Evolutionary conservation across 108 stramenopile genomes (phyloP).

Genomic region (Pseudonitzschia pungens): DNA sequence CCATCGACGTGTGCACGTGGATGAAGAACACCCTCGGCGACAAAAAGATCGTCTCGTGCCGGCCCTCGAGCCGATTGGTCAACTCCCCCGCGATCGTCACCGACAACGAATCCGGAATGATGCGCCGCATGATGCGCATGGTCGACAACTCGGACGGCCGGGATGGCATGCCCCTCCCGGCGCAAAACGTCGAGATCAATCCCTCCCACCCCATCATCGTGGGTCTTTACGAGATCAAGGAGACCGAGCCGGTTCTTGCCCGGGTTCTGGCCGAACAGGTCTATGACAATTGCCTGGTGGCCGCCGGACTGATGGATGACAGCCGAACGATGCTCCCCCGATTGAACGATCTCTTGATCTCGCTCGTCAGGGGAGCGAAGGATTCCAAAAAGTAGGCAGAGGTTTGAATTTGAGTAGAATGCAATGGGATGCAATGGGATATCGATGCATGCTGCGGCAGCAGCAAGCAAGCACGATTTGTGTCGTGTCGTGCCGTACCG

Average conservation of each 20-base stretch:
- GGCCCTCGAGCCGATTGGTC: constrained; percentile 77
- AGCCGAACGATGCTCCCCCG: constrained; percentile 91
- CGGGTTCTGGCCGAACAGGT: constrained; percentile 90
- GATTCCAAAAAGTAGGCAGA: background rate
- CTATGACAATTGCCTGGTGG: constrained; percentile 96
- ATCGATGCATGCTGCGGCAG: too few species aligned
- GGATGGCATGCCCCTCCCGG: constrained; percentile 80
- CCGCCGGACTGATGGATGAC: constrained; percentile 97
- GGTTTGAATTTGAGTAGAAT: too few species aligned
- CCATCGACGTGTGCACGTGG: constrained; percentile 89
- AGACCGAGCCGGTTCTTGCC: constrained; percentile 71
- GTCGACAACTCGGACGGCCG: constrained; percentile 89
- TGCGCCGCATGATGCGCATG: constrained; percentile 97
- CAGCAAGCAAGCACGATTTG: too few species aligned
- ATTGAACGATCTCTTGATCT: constrained; percentile 86
- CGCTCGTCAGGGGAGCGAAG: constrained; percentile 67
- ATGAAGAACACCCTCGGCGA: constrained; percentile 64
- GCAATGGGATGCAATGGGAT: too few species aligned
- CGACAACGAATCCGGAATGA: constrained; percentile 94
- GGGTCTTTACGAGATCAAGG: constrained; percentile 61
- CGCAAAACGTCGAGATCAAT: constrained; percentile 97
- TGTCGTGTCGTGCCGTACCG: too few species aligned
- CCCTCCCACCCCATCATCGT: constrained; percentile 93
- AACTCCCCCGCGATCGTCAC: constrained; percentile 96
- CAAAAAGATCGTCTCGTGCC: constrained; percentile 77